Base-by-base conservation (phyloP, 495 filamentous ascomycete genomes). In the Tuber indicum region DNA sequence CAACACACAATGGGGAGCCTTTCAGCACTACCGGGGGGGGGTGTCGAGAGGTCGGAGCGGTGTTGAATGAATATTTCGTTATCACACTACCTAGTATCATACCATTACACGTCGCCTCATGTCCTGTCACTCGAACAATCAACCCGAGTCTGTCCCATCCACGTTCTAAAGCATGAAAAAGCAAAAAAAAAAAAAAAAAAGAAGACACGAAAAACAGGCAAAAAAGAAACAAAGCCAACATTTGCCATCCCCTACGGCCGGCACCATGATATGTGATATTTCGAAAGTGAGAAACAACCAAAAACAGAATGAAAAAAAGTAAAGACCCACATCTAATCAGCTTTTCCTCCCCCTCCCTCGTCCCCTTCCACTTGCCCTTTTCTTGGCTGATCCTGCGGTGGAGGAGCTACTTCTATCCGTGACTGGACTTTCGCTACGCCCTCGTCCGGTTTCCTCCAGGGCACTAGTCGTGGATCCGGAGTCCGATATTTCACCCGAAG, bases 381-480 rank as follows among this genome's bases (percentile, higher is more conserved):
- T 72, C n/a, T 66, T 46, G 21, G 74, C 73, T 19, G 75, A 71
- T 36, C 76, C 76, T 2, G 76, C 76, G 9, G 74, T 77, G 45
- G 76, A 77, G 19, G 58, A 66, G 58, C 58, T 66, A 66, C 78
- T 52, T 10, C 73, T 75, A 71, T 79, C 78, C 32, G 78, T 80
- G 42, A 76, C 58, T 7, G 81, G 72, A 32, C 81, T 83, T 32
- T 83, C 81, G n/a, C 80, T 79, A 45, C 76, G 73, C 66, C 74
- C 19, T 32, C 58, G 58, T 12, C 58, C 32, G 2, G 58, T 66
- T 32, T 66, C 74, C 43, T 66, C 76, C 12, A 71, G 47, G 14
- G 49, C 77, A 17, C 58, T 71, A 0, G 79, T 76, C 3, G 75
- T 78, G 43, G 78, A 81, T 10, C 80, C 80, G 21, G 81, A 82